Evolutionary conservation across 1,284 basidiomycete species (phyloP), one percentile per base, ranked within the genome.

Genomic region (Macrocystidia cucumis): DNA sequence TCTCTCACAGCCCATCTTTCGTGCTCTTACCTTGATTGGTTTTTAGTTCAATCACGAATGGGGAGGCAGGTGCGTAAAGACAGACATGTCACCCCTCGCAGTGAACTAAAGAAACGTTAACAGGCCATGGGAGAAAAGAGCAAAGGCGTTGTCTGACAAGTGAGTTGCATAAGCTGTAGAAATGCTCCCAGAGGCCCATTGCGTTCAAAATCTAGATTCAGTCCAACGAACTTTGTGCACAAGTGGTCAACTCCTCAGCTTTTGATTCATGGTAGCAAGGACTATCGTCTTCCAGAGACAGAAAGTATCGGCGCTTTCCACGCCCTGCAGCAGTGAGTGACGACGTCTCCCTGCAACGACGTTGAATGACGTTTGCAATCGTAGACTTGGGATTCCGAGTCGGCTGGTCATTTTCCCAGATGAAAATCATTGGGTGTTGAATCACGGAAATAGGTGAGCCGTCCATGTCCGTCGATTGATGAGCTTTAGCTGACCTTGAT

Each of bases 391-490:
- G 9, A 62, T 96, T 19, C 85, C 86, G 4, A 85, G 78, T 43
- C 75, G 92, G 33, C 69, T 96, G 32, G 73, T 96, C 7, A 78
- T 92, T 46, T 96, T 96, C 72, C 87, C 87, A 0, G 81, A 90
- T 49, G 92, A 96, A 65, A 95, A 95, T 50, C 91, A 95, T 56
- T 93, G 88, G 88, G 86, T 88, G 7, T 46, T 84, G 40, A 73
- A 85, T 38, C 79, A 80, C 43, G 78, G 78, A 35, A 88, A 88
- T 48, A 84, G 74, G 74, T 75, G 20, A 22, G 60, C 46, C n/a
- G n/a, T n/a, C n/a, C n/a, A n/a, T n/a, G n/a, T n/a, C n/a, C n/a
- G n/a, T n/a, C 17, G 38, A 14, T 18, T 7, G 28, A 21, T 28
- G 25, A 4, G 35, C 3, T 26, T 30, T 14, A 38, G 17, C 19